Evolutionary conservation across 1,284 basidiomycete species (phyloP), one percentile per base, ranked within the genome.

Genomic region (Ganoderma resinaceum): DNA sequence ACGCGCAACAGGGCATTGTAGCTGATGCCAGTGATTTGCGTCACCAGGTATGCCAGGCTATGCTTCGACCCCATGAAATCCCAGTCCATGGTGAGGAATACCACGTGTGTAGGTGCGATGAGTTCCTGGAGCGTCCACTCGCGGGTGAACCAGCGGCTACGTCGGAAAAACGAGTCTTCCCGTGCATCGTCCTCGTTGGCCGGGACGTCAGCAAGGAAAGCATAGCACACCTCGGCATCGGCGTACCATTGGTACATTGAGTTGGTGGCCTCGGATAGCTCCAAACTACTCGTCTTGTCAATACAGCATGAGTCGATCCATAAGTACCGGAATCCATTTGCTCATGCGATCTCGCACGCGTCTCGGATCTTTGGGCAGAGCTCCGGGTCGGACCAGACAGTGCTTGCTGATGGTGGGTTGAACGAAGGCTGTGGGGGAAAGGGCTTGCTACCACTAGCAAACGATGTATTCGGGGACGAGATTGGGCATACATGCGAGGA

Each of bases 241-340:
- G 29, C 53, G 14, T 55, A 55, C 53, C 46, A 49, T 12, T 8
- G 6, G 8, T 49, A 26, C 46, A 49, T 49, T 23, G 46, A 49
- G 11, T 49, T 49, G 46, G 26, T 49, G n/a, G 46, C 46, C 20
- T 49, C 46, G 12, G 23, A 49, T 12, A 49, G 46, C 23, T 26
- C 46, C 3, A 23, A 49, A 23, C 46, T 49, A 12, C 46, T 49
- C 9, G 46, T 23, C 23, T 55, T 55, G 29, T 55, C 53, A 31
- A 55, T 55, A 26, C 53, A 55, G 14, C 29, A 55, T 18, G 53
- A 55, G 29, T 55, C 53, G 12, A 55, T 55, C 53, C 53, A 55
- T 11, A 55, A 14, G 16, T 55, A 55, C 5, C 20, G 29, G 53
- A 18, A 55, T 3, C 53, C 53, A 16, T 18, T 33, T 3, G 26